Evolutionary conservation across 2,329 filamentous ascomycete species (phyloP), one percentile per base, ranked within the genome.

Genomic region (Stylonectria norvegica): DNA sequence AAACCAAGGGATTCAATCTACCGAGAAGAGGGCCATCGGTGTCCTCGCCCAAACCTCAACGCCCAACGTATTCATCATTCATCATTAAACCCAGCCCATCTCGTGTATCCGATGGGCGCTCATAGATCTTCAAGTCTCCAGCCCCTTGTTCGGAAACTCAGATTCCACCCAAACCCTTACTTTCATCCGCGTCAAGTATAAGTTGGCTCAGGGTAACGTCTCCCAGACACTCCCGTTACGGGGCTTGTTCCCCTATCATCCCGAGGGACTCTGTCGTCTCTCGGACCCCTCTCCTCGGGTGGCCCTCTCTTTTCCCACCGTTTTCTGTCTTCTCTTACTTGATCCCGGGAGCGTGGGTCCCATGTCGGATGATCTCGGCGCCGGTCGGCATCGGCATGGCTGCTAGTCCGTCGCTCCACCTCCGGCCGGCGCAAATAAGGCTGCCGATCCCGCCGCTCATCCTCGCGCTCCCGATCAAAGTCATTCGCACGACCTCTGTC

Each of bases 321-420:
- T 45, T 61, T 63, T 16, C 61, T 57, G 4, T 67, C 59, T 7
- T 64, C 56, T 38, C 58, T 55, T 9, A 60, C 44, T 14, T 60
- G 57, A 3, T 65, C 63, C 25, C 60, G 52, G 12, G 58, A 51
- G 31, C 62, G 58, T 12, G 52, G 34, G 23, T 70, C 66, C 50
- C 63, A 63, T 5, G 59, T 52, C 5, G 53, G 52, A 38, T 60
- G 53, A 14, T 66, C 64, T 9, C 66, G 60, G 31, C 65, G 59
- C 16, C 71, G 62, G 43, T 74, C 72, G 22, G 68, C 60, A 43
- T 76, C 72, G 17, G 70, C 69, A 43, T 75, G 72, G 49, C 72
- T 75, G 57, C 72, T 74, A 3, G 72, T 70, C 31, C 73, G 60
- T 33, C 70, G 62, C 19, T 67, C 59, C 11, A 60, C 52, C 2